Evolutionary conservation across 1,284 basidiomycete species (phyloP).

Genomic region (Ceratorhiza oryzae-sativae): DNA sequence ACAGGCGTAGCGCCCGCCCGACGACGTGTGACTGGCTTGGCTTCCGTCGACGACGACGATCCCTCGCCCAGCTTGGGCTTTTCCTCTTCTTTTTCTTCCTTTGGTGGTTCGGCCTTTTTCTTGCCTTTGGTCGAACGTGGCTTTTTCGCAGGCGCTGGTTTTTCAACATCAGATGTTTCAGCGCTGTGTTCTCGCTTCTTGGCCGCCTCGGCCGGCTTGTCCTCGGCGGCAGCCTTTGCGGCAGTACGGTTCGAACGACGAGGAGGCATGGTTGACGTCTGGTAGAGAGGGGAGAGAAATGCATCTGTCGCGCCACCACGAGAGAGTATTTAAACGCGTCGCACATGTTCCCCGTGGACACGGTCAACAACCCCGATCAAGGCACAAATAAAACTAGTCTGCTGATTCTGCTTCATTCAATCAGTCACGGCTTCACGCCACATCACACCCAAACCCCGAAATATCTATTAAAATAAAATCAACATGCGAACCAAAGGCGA

Average conservation of each 20-base stretch:
- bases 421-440: too few relatives aligned
- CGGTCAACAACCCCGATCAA: constrained; percentile 38
- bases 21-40: constrained; percentile 57
- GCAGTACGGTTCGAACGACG: constrained; percentile 30
- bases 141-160: constrained; percentile 24
- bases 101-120: constrained; percentile 39
- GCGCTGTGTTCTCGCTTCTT: constrained; percentile 28
- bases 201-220: constrained; percentile 2
- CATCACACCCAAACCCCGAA: background rate
- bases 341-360: background rate
- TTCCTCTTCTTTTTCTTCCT: constrained; percentile 42
- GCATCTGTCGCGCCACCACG: background rate
- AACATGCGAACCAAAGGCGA: constrained; percentile 22
- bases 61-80: constrained; percentile 46
- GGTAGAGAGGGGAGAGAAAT: background rate
- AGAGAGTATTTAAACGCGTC: background rate
- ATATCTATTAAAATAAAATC: constrained; percentile 38
- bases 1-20: constrained; percentile 69
- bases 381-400: background rate
- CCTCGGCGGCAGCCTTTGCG: constrained; percentile 4
- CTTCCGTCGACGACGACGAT: constrained; percentile 43
- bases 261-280: constrained; percentile 19
- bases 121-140: constrained; percentile 43
- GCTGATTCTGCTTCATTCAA: background rate
- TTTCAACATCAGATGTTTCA: background rate